These are phyloP conservation scores for Funneliformis geosporum DNA, from an alignment of 192 early-diverging fungal species.

Conservation along the genomic window DNA sequence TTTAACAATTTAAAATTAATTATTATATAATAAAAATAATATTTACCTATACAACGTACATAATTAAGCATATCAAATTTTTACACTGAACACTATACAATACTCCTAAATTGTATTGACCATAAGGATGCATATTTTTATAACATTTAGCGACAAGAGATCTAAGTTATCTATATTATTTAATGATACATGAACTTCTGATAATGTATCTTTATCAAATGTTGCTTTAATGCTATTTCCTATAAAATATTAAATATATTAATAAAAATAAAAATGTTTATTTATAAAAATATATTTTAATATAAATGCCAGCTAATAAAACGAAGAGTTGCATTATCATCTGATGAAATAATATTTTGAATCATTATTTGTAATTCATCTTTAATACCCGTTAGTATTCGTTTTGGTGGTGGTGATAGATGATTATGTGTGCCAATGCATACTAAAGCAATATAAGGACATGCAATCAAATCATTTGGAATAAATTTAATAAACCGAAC, in stretches of 20 bases:
- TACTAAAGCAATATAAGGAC: neutral
- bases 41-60: neutral
- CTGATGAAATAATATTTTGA: neutral
- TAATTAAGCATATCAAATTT: neutral
- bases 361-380: neutral
- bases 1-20: too few species aligned
- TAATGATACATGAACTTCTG: neutral
- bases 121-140: neutral
- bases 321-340: too few species aligned
- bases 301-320: too few species aligned
- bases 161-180: slow-evolving; percentile 1
- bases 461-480: neutral
- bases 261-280: too few species aligned
- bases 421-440: neutral
- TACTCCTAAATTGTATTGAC: neutral
- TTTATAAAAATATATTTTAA: too few species aligned
- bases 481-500: neutral
- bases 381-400: neutral
- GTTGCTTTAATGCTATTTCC: neutral
- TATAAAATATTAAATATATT: neutral
- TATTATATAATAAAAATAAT: too few species aligned
- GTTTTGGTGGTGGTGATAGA: neutral
- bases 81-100: neutral
- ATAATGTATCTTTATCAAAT: neutral
- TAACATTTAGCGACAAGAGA: neutral